Percentiles rank a stretch among this genome's conserved stretches.
phyloP scores from a whole-genome alignment of 2,329 filamentous ascomycete genomes.

The Cytospora piceae region DNA sequence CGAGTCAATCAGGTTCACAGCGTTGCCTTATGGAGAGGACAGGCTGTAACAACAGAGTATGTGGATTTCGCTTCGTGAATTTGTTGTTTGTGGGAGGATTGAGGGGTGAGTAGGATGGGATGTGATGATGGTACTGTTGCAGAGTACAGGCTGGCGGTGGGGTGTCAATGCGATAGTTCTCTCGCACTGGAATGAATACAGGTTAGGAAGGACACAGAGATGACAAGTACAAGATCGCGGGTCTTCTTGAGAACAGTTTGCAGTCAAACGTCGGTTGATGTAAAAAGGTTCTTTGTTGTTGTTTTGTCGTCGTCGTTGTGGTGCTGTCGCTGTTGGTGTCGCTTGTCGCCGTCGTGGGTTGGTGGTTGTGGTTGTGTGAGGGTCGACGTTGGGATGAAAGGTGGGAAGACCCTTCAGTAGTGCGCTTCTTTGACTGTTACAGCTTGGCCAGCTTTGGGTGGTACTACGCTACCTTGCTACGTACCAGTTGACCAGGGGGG shows the following conservation, averaged over 20 bases:
- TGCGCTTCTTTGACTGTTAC: not conserved
- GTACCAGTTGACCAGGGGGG: too few species aligned
- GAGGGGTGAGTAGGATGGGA: conserved; percentile 9
- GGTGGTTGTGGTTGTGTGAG: not conserved
- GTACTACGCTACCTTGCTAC: too few species aligned
- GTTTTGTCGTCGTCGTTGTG: not conserved
- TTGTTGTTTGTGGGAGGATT: conserved; percentile 8
- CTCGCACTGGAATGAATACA: conserved; percentile 3
- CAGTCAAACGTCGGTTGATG: not conserved
- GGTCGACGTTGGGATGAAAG: not conserved
- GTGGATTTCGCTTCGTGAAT: not conserved
- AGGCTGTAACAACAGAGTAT: not conserved
- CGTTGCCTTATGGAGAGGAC: not conserved
- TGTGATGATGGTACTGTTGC: not conserved
- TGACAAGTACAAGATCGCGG: conserved; percentile 1
- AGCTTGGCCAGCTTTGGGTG: not conserved
- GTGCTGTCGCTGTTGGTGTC: not conserved
- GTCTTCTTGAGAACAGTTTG: not conserved
- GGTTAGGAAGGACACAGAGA: not conserved
- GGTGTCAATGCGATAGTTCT: conserved; percentile 4
- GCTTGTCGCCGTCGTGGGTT: not conserved
- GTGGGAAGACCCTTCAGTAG: conserved; percentile 4
- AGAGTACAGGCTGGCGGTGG: conserved; percentile 10
- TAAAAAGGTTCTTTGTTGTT: not conserved
- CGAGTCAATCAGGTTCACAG: not conserved